Evolutionary conservation across 257 asterid species (phyloP).

Genomic region (Leonotis leonurus): DNA sequence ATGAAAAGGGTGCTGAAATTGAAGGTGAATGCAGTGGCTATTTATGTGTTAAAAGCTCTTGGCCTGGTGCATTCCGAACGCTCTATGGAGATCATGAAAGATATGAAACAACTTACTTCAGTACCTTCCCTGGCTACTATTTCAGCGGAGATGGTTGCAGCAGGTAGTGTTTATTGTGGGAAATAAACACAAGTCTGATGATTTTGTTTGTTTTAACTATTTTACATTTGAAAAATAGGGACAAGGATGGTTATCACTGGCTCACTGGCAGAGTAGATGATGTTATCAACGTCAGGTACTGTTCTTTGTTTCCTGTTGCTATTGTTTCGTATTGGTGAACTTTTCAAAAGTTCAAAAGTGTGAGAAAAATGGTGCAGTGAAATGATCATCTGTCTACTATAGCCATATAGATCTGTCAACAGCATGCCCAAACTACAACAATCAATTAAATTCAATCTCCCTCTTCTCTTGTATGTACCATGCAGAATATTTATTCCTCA

Average conservation of each 20-base stretch:
- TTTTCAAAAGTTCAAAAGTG: neutral
- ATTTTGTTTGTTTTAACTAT: too few relatives aligned
- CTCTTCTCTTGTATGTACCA: neutral
- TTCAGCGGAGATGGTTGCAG: constrained; percentile 98
- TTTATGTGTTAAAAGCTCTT: constrained; percentile 79
- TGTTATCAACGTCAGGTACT: constrained; percentile 93
- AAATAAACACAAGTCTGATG: constrained; percentile 13
- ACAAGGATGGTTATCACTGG: constrained; percentile 96
- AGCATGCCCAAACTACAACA: neutral
- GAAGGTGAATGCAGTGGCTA: constrained; percentile 98
- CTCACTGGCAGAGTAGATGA: constrained; percentile 99
- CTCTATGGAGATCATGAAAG: constrained; percentile 94
- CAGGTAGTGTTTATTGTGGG: constrained; percentile 53
- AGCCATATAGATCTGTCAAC: neutral
- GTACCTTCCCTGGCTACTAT: constrained; percentile 98
- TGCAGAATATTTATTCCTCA: neutral
- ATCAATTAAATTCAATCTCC: neutral
- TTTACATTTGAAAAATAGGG: too few relatives aligned
- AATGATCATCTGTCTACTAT: neutral
- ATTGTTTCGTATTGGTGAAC: constrained; percentile 11
- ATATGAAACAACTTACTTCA: constrained; percentile 94
- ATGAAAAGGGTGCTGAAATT: constrained; percentile 90
- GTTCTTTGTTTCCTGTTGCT: constrained; percentile 2
- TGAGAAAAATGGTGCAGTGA: neutral
- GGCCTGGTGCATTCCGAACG: constrained; percentile 98